phyloP scores from a whole-genome alignment of 257 asterid genomes.

The Nicotiana sylvestris region DNA sequence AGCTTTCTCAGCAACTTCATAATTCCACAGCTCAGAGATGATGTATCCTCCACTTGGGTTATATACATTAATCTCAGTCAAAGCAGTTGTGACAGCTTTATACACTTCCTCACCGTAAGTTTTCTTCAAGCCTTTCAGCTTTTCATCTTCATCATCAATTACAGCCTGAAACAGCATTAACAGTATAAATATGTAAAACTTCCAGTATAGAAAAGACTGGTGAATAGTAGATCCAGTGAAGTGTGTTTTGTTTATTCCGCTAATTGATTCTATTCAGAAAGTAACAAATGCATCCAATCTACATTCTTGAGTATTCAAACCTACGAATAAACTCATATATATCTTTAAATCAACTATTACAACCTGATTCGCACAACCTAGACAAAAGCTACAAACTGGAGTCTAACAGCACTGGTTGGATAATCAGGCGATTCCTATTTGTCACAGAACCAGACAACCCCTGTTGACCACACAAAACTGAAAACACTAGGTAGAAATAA shows the following conservation, averaged over 20 bases:
- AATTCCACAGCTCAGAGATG: slow-evolving; percentile 17
- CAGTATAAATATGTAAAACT: background rate
- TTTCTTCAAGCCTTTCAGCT: slow-evolving; percentile 18
- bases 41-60: slow-evolving; percentile 18
- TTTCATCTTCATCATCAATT: slow-evolving; percentile 21
- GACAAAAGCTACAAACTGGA: background rate
- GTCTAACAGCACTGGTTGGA: background rate
- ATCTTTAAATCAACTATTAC: background rate
- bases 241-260: background rate
- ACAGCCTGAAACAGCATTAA: slow-evolving; percentile 9
- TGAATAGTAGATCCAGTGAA: background rate
- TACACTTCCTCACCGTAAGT: slow-evolving; percentile 13
- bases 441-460: background rate
- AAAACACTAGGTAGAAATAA: background rate
- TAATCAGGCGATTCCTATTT: background rate
- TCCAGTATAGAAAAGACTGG: background rate
- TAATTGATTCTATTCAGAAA: background rate
- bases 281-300: background rate
- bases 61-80: slow-evolving; percentile 16
- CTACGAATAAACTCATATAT: background rate
- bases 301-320: background rate
- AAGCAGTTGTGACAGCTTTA: slow-evolving; percentile 16
- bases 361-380: background rate
- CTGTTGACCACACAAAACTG: background rate
- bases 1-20: slow-evolving; percentile 6